Percentiles rank a stretch among this genome's conserved stretches.
Evolutionary conservation across 495 filamentous ascomycete genomes (phyloP).

Genomic region (Aspergillus carlsbadensis): DNA sequence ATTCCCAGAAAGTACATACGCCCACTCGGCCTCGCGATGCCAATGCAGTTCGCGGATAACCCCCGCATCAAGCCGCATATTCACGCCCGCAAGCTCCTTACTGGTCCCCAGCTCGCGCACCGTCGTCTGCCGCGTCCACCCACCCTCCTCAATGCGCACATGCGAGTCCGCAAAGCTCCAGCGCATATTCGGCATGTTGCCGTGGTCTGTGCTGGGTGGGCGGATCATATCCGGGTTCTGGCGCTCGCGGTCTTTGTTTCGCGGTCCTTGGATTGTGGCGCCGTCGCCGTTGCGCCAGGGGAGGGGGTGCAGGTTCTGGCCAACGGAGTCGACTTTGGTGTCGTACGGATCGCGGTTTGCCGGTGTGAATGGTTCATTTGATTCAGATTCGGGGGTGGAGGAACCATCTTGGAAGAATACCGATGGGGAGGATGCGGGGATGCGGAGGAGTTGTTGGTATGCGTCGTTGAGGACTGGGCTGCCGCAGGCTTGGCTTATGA

Average conservation of each 20-base stretch:
- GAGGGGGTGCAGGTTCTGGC: conserved; percentile 56
- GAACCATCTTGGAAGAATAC: conserved; percentile 21
- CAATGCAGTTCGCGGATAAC: conserved; percentile 74
- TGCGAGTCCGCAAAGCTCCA: conserved; percentile 71
- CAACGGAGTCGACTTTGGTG: conserved; percentile 55
- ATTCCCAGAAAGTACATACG: conserved; percentile 59
- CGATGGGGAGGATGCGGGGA: conserved; percentile 12
- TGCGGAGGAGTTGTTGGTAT: conserved; percentile 3
- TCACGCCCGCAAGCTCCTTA: conserved; percentile 61
- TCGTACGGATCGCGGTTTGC: conserved; percentile 40
- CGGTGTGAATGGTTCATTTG: no score
- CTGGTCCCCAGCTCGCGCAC: conserved; percentile 59
- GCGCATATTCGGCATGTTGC: conserved; percentile 60
- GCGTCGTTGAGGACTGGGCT: conserved; percentile 2
- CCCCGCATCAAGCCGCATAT: conserved; percentile 65
- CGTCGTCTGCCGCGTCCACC: conserved; percentile 68
- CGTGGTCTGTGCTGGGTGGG: conserved; percentile 64
- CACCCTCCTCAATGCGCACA: conserved; percentile 65
- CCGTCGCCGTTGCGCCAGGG: conserved; percentile 66
- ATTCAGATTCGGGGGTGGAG: conserved; percentile 31
- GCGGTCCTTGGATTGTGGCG: conserved; percentile 61
- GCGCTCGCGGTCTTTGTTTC: conserved; percentile 60
- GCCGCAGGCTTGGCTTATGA: not conserved
- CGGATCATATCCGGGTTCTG: conserved; percentile 64
- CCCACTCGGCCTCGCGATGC: conserved; percentile 74